phyloP scores from a whole-genome alignment of 2,329 filamentous ascomycete genomes.

The Talaromyces albobiverticillius region DNA sequence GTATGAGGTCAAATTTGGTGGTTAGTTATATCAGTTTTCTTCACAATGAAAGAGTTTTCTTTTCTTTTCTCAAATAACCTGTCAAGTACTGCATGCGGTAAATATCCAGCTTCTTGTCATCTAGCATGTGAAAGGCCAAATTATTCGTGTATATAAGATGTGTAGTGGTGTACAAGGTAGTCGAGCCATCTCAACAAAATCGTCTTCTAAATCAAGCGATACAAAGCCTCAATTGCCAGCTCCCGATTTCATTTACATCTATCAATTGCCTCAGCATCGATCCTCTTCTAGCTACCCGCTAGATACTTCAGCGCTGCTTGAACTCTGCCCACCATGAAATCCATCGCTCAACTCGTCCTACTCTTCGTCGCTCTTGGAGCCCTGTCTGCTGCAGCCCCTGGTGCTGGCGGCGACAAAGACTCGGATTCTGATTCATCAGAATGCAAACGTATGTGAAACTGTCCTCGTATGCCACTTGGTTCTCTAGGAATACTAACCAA shows the following conservation, averaged over 20 bases:
- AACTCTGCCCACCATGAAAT: neutral
- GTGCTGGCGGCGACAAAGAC: neutral
- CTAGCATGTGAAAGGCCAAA: neutral
- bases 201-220: neutral
- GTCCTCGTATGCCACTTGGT: neutral
- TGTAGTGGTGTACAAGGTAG: neutral
- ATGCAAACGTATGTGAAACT: conserved; percentile 4
- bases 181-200: neutral
- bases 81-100: conserved; percentile 8
- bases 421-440: neutral
- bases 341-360: neutral
- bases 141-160: neutral
- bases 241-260: neutral
- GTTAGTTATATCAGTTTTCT: too few species aligned
- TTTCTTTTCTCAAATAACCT: too few species aligned
- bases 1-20: neutral
- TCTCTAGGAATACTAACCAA: neutral
- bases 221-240: neutral
- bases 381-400: neutral
- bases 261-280: neutral
- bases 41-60: neutral
- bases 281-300: too few species aligned
- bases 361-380: neutral
- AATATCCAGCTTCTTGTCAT: neutral
- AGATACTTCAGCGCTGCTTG: neutral